phyloP scores from a whole-genome alignment of 2,329 filamentous ascomycete species.

The Clonostachys sp. region DNA sequence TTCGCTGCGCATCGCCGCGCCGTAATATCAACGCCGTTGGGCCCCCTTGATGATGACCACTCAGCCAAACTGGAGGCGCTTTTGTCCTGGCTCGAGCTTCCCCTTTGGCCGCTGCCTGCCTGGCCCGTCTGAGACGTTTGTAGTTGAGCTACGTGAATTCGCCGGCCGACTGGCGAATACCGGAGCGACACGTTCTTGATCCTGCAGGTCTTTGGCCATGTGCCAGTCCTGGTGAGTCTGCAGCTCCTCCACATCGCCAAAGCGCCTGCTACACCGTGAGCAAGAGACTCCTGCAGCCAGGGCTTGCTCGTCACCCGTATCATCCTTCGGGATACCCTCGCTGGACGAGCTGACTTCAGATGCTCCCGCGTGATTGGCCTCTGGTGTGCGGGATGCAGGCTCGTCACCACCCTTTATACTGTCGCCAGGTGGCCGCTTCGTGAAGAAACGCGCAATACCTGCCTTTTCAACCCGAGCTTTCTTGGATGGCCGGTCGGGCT shows the following conservation, averaged over 20 bases:
- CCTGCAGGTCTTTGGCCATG: conserved; percentile 80
- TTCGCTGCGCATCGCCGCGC: background rate
- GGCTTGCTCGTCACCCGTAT: background rate
- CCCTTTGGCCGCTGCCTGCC: conserved; percentile 10
- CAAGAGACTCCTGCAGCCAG: conserved; percentile 33
- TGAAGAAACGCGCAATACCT: conserved; percentile 56
- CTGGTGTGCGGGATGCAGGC: background rate
- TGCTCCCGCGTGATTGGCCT: no score
- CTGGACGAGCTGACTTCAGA: background rate
- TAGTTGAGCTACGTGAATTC: conserved; percentile 19
- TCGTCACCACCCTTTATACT: conserved; percentile 12
- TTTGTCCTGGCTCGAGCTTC: conserved; percentile 53
- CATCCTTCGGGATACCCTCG: background rate
- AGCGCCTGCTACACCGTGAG: conserved; percentile 57
- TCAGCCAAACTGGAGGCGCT: conserved; percentile 56
- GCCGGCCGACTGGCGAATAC: conserved; percentile 33
- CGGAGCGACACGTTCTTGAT: conserved; percentile 48
- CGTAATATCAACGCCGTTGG: background rate
- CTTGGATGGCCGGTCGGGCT: conserved; percentile 15
- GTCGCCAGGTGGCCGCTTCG: conserved; percentile 27
- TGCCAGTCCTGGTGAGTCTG: conserved; percentile 91
- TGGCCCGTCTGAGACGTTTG: conserved; percentile 33
- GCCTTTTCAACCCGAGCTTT: conserved; percentile 32
- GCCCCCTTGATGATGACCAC: background rate
- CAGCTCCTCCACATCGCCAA: conserved; percentile 52